Conservation (phyloP, 345 rosid species). For the Acer campestre region DNA sequence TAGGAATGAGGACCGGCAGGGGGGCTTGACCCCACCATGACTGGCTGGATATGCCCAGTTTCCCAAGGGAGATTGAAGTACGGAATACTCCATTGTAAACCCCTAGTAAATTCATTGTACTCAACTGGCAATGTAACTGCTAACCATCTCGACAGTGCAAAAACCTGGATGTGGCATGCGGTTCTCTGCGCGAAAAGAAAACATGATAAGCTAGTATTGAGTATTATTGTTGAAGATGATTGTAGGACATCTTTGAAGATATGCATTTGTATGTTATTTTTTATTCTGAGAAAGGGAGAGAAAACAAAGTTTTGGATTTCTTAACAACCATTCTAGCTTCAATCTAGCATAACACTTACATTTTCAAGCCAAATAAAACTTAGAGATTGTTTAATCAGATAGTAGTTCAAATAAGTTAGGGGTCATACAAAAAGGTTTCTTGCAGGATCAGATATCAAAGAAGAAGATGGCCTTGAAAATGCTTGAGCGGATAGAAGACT, state of each 20-base stretch:
- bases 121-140: conserved; percentile 67
- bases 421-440: conserved; percentile 78
- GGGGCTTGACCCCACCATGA: conserved; percentile 61
- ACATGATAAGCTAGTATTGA: background rate
- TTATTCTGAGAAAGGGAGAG: background rate
- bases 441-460: conserved; percentile 63
- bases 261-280: background rate
- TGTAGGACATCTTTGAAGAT: background rate
- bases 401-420: conserved; percentile 18
- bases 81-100: conserved; percentile 85
- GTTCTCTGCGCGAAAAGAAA: conserved; percentile 56
- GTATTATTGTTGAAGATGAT: background rate
- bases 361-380: background rate
- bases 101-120: conserved; percentile 71
- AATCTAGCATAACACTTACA: background rate
- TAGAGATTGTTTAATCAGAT: background rate
- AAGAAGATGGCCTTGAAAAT: conserved; percentile 58
- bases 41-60: conserved; percentile 47
- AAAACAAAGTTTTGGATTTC: background rate
- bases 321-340: background rate
- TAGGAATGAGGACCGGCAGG: conserved; percentile 46
- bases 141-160: conserved; percentile 88
- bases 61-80: conserved; percentile 96
- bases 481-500: conserved; percentile 75
- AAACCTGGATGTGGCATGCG: conserved; percentile 85